Base-by-base conservation (phyloP, 345 rosid species). In the Toxicodendron radicans region DNA sequence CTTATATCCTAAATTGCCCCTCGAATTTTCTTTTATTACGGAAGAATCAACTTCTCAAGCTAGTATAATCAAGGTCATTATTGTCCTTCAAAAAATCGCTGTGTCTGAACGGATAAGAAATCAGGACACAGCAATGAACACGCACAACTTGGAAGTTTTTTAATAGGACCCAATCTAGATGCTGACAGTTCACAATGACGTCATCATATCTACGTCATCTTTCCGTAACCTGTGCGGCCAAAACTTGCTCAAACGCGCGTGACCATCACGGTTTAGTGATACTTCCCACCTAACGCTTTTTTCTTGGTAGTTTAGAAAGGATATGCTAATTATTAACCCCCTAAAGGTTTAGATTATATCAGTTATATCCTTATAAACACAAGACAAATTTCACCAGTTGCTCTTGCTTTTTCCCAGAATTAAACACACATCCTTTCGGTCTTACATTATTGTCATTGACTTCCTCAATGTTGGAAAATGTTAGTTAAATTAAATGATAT, bases 61-160 rank as follows among this genome's bases (percentile, higher is more conserved):
- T 7, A 58, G 1, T 10, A 17, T 8, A 18, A 17, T 8, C 10
- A 30, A 57, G 74, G 74, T n/a, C 10, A 71, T 6, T 46, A 11
- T 30, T 57, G 67, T 59, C 75, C 46, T 71, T n/a, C 0, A 6
- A 2, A 2, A 0, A 56, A 1, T 21, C 7, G 23, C 10, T 10
- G 56, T 24, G 21, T 43, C 18, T 27, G 43, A 46, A 24, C 2
- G 46, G 74, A 45, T 71, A 59, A 71, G 74, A 71, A 17, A 38
- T 1, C 10, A 38, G 7, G 51, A n/a, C 27, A 45, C 43, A 35
- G 9, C 5, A 46, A 5, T 14, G 16, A 14, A 58, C 18, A 17
- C 54, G 41, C 41, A 7, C 70, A 66, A 58, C 18, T 58, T 43
- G 27, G 33, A 53, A 68, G 33, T 18, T 54, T 53, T 32, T 57